These are phyloP conservation scores for Citrus sp. DNA, from an alignment of 345 rosid species.

Conservation along the genomic window DNA sequence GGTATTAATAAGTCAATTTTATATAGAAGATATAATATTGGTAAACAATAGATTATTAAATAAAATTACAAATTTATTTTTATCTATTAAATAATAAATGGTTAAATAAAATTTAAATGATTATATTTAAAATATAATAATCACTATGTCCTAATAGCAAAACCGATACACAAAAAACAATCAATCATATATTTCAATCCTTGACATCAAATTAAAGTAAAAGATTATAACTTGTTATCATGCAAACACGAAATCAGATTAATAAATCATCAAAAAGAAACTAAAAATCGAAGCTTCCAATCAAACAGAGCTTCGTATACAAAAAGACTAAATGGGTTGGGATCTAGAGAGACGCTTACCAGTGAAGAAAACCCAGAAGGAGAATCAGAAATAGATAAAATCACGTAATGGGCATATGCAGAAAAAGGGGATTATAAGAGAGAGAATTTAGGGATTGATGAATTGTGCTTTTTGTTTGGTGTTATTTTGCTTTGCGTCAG, in stretches of 20 bases:
- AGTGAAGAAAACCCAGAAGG: neutral
- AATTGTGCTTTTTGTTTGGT: neutral
- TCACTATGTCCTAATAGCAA: slow-evolving; percentile 18
- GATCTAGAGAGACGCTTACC: slow-evolving; percentile 11
- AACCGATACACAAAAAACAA: slow-evolving; percentile 7
- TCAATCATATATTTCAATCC: slow-evolving; percentile 14
- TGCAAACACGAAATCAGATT: slow-evolving; percentile 10
- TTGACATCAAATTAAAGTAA: slow-evolving; percentile 1
- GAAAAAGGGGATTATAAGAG: neutral
- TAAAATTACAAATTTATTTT: too few relatives aligned
- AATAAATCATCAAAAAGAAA: neutral
- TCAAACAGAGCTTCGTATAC: neutral
- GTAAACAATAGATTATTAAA: too few relatives aligned
- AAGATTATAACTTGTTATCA: neutral
- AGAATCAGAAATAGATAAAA: neutral
- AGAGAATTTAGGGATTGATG: neutral
- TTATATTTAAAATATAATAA: neutral
- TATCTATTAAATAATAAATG: too few relatives aligned
- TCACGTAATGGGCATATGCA: neutral
- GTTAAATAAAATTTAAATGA: too few relatives aligned
- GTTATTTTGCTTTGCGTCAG: neutral
- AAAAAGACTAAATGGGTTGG: neutral
- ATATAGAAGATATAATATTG: too few relatives aligned
- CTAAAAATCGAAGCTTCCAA: neutral
- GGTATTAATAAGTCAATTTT: too few relatives aligned